Conservation (phyloP, 805 yeast species). For the Clavispora carvajalis region DNA sequence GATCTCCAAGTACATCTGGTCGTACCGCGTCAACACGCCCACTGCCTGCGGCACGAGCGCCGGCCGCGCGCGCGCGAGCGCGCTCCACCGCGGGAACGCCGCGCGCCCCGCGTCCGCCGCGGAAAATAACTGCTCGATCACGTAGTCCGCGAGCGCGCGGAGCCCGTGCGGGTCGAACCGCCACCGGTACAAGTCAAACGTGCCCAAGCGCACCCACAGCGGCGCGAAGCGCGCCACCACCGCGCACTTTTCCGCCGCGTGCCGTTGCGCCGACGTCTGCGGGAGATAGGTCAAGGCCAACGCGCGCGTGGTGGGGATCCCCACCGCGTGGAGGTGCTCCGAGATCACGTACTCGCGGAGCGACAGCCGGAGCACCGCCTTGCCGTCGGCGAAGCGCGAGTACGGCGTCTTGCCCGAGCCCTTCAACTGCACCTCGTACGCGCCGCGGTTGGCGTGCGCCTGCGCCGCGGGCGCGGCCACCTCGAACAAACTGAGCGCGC, state of each 20-base stretch:
- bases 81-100: neutral
- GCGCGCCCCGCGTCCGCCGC: conserved; percentile 1
- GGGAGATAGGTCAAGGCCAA: conserved; percentile 70
- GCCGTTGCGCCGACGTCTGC: conserved; percentile 68
- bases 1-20: conserved; percentile 64
- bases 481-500: conserved; percentile 81
- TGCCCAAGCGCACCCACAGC: conserved; percentile 83
- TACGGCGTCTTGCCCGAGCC: conserved; percentile 92
- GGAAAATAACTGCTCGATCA: conserved; percentile 59
- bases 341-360: conserved; percentile 83
- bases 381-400: conserved; percentile 94
- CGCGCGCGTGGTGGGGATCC: conserved; percentile 85
- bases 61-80: conserved; percentile 5
- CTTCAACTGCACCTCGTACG: conserved; percentile 73
- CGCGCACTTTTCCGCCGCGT: conserved; percentile 74
- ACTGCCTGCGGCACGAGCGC: conserved; percentile 15
- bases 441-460: conserved; percentile 24
- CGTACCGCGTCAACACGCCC: conserved; percentile 53
- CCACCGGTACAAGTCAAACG: conserved; percentile 76
- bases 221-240: conserved; percentile 79
- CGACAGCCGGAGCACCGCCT: conserved; percentile 84
- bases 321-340: conserved; percentile 73
- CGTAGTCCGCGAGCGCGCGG: conserved; percentile 61
- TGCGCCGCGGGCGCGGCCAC: conserved; percentile 34
- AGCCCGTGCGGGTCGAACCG: conserved; percentile 65